Evolutionary conservation across 73 alveolate species (phyloP), one percentile per base, ranked within the genome.

Genomic region (Symbiodinium natans): DNA sequence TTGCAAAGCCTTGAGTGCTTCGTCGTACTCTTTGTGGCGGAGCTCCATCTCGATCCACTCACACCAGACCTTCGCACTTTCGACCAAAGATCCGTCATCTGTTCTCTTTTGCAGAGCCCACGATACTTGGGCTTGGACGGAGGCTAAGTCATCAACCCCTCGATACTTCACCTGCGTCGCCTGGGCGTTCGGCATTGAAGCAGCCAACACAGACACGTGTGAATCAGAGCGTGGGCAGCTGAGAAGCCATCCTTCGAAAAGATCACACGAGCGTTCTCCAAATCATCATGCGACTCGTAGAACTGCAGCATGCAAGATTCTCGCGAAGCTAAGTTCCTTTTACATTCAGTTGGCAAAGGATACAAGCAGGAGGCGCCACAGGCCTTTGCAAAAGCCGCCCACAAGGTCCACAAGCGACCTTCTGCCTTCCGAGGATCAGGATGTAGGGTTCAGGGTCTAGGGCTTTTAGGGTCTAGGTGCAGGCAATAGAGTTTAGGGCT

Each of bases 21-120:
- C 52, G 34, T 99, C 99, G 90, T 86, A 99, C 86, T 99, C 98
- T 86, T 86, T 84, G 92, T 99, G 99, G 21, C 99, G 95, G 34
- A 99, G 63, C 74, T 99, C 99, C 99, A 99, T 99, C 98, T 99
- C 99, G 27, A 99, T 99, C 99, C 99, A 99, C 48, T 83, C 83
- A 74, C 99, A 99, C 94, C 97, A 99, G 33, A 99, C 96, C 82
- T 86, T 36, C 68, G 9, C 63, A 8, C 83, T n/a, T 71, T 17
- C 38, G 36, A 23, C 83, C 40, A 23, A 71, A 6, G 36, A n/a
- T 82, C 38, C 38, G 38, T 25, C 38, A 10, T 40, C 39, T 1
- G 38, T n/a, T 38, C 41, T 42, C 74, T 15, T 41, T 56, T 21
- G 23, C 41, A 34, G 56, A 34, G 10, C 42, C 95, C 7, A 10